Percentiles rank a stretch among this genome's conserved stretches.
Evolutionary conservation across 2,329 filamentous ascomycete species (phyloP).

Genomic region (Cytospora leucostoma): DNA sequence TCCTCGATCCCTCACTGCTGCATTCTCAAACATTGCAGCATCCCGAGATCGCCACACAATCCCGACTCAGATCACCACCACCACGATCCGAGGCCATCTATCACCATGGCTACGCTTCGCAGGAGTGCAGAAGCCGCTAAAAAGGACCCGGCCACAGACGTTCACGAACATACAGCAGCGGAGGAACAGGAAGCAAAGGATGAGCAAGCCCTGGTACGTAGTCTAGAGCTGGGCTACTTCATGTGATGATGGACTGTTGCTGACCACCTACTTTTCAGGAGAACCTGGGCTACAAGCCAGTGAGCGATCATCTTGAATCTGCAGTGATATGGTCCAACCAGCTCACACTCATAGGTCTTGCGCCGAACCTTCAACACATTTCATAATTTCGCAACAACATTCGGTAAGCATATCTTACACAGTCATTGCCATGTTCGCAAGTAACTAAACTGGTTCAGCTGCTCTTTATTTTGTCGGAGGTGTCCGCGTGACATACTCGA

Average conservation of each 20-base stretch:
- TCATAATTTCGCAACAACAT: conserved; percentile 61
- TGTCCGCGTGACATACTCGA: conserved; percentile 62
- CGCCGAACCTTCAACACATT: conserved; percentile 58
- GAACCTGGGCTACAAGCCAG: conserved; percentile 57
- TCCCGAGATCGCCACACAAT: too few species aligned
- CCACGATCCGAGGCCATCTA: not conserved
- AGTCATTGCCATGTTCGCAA: not conserved
- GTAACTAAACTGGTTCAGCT: conserved; percentile 41
- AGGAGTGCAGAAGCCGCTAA: not conserved
- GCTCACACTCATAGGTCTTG: conserved; percentile 45
- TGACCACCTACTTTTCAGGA: conserved; percentile 35
- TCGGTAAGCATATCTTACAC: conserved; percentile 43
- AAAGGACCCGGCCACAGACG: conserved; percentile 7
- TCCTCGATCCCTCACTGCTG: too few species aligned
- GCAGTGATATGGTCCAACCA: conserved; percentile 8
- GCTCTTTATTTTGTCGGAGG: conserved; percentile 63
- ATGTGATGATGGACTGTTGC: not conserved
- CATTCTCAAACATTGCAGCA: too few species aligned
- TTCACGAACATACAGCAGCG: not conserved
- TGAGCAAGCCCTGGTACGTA: conserved; percentile 1
- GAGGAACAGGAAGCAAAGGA: conserved; percentile 12
- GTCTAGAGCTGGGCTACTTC: not conserved
- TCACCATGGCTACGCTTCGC: not conserved
- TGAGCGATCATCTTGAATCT: conserved; percentile 38
- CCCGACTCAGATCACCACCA: not conserved